These are phyloP conservation scores for Kodamaea sp. DNA, from an alignment of 1,139 yeast species.

Conservation along the genomic window DNA sequence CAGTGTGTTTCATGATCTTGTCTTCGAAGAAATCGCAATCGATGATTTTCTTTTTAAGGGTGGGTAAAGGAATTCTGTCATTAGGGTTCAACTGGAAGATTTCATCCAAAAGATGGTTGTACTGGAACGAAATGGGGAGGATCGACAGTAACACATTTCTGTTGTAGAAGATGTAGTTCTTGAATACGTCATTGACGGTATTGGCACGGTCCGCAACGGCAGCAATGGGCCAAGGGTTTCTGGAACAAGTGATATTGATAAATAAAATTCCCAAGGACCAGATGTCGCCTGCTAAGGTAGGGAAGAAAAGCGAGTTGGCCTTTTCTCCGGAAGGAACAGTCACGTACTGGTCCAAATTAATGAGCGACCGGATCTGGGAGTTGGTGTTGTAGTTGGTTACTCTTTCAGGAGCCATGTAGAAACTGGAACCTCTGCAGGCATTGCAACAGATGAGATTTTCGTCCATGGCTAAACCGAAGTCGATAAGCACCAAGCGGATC, in stretches of 20 bases:
- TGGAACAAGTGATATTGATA: constrained; percentile 75
- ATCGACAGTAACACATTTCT: constrained; percentile 41
- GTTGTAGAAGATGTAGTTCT: constrained; percentile 39
- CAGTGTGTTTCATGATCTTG: background rate
- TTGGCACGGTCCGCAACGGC: constrained; percentile 53
- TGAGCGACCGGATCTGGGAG: constrained; percentile 25
- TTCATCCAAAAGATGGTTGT: constrained; percentile 53
- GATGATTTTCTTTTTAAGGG: constrained; percentile 44
- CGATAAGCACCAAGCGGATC: constrained; percentile 65
- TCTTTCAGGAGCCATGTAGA: constrained; percentile 94
- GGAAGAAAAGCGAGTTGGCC: constrained; percentile 41
- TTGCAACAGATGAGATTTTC: constrained; percentile 62
- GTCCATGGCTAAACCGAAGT: constrained; percentile 81
- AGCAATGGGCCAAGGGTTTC: constrained; percentile 93
- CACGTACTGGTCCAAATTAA: constrained; percentile 30
- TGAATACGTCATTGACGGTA: constrained; percentile 52
- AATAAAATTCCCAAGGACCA: constrained; percentile 88
- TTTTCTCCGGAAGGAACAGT: constrained; percentile 14
- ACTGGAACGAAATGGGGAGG: constrained; percentile 64
- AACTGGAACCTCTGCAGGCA: constrained; percentile 82
- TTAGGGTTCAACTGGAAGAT: constrained; percentile 66
- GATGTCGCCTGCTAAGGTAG: constrained; percentile 79
- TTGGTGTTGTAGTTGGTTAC: constrained; percentile 49
- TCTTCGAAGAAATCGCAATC: constrained; percentile 44
- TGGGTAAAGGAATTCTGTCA: constrained; percentile 55